Percentiles rank a stretch among this genome's conserved stretches.
Evolutionary conservation across 805 yeast genomes (phyloP).

Genomic region (Saccharomyces mikatae): DNA sequence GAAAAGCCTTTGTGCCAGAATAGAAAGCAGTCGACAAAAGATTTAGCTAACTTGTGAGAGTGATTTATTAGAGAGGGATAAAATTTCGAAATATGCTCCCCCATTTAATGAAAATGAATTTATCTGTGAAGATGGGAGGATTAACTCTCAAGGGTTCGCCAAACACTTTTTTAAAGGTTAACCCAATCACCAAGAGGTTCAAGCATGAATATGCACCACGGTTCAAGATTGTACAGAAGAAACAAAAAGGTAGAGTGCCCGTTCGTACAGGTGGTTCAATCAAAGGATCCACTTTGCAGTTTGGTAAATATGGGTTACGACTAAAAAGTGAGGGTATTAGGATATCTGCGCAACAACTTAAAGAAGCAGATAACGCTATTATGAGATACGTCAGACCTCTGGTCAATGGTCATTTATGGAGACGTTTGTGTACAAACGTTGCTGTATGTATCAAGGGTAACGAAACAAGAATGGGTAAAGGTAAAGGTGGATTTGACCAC

Average conservation of each 20-base stretch:
- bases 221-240: slow-evolving; percentile 43
- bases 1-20: background rate
- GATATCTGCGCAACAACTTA: slow-evolving; percentile 76
- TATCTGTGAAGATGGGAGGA: background rate
- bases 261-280: slow-evolving; percentile 92
- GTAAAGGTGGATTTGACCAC: slow-evolving; percentile 94
- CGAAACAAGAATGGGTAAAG: slow-evolving; percentile 99
- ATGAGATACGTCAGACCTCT: slow-evolving; percentile 77
- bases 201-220: slow-evolving; percentile 77
- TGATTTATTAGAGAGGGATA: background rate
- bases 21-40: background rate
- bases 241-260: slow-evolving; percentile 88
- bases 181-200: slow-evolving; percentile 27
- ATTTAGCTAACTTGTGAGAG: too few species aligned
- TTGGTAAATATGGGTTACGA: slow-evolving; percentile 81
- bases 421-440: slow-evolving; percentile 73
- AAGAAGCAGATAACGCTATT: slow-evolving; percentile 83
- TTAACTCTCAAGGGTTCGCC: background rate
- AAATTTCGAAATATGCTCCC: background rate
- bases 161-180: background rate
- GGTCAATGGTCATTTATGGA: slow-evolving; percentile 54
- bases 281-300: slow-evolving; percentile 75
- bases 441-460: slow-evolving; percentile 96
- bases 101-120: background rate
- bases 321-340: slow-evolving; percentile 83